Conservation (phyloP, 306 rosid genomes). For the Lotus japonicus region DNA sequence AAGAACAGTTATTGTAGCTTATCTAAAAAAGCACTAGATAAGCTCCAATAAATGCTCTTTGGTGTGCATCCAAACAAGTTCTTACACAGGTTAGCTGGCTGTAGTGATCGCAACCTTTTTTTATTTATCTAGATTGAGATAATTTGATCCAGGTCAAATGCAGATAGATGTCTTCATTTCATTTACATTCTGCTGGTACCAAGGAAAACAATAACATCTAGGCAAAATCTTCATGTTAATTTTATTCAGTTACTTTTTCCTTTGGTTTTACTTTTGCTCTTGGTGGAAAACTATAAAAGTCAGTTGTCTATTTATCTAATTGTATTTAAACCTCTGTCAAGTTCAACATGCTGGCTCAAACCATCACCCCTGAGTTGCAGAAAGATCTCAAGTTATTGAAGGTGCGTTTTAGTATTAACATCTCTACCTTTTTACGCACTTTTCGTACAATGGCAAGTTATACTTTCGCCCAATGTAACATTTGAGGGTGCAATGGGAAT, state of each 20-base stretch:
- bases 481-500: neutral
- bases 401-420: slow-evolving; percentile 29
- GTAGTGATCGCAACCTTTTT: too few relatives aligned
- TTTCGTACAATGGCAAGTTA: neutral
- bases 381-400: slow-evolving; percentile 66
- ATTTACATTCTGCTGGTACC: too few relatives aligned
- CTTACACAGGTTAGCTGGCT: too few relatives aligned
- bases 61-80: too few relatives aligned
- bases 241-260: neutral
- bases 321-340: slow-evolving; percentile 24
- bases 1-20: too few relatives aligned
- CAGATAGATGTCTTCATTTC: too few relatives aligned
- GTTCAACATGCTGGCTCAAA: slow-evolving; percentile 79
- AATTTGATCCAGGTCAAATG: too few relatives aligned
- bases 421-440: neutral
- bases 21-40: too few relatives aligned
- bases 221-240: neutral
- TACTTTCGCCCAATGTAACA: neutral
- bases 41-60: too few relatives aligned
- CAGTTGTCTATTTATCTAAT: neutral
- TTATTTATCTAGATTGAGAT: neutral
- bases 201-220: too few relatives aligned
- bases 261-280: neutral
- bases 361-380: slow-evolving; percentile 63
- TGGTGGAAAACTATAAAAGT: neutral